Conservation (phyloP, 106 monocot species). For the Vanilla planifolia region DNA sequence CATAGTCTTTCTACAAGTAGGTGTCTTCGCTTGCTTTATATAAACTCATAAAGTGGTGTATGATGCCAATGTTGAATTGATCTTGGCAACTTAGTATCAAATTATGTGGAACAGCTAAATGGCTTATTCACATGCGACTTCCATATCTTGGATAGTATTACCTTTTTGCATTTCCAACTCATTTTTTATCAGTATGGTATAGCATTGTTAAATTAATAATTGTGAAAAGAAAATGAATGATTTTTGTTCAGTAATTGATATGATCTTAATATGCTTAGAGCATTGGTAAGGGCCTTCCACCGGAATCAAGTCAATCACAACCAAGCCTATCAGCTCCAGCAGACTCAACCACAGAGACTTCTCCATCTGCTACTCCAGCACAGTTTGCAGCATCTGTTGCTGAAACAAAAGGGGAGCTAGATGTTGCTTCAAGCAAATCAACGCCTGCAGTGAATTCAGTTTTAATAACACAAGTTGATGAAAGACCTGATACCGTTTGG, state of each 20-base stretch:
- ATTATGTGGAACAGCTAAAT: no score
- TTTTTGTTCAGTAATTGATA: neutral
- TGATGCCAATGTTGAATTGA: no score
- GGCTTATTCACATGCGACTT: no score
- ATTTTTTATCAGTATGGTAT: no score
- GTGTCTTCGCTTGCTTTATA: no score
- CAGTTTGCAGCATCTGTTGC: neutral
- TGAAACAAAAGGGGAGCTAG: constrained; percentile 21
- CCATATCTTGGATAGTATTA: no score
- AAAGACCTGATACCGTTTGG: constrained; percentile 13
- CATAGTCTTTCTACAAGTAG: no score
- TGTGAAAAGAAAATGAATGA: neutral
- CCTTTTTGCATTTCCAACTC: no score
- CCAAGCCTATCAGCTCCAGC: constrained; percentile 28
- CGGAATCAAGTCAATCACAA: constrained; percentile 13
- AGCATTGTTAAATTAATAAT: no score
- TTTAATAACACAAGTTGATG: constrained; percentile 28
- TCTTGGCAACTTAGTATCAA: no score
- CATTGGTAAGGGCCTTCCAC: constrained; percentile 61
- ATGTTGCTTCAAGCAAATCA: constrained; percentile 20
- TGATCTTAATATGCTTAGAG: constrained; percentile 20
- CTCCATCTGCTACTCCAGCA: neutral
- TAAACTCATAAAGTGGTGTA: no score
- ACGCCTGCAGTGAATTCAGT: constrained; percentile 27
- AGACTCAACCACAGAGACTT: constrained; percentile 14